Percentiles rank a stretch among this genome's conserved stretches.
These are phyloP conservation scores for Cornus kousa DNA, from an alignment of 148 eudicot species.

Conservation along the genomic window DNA sequence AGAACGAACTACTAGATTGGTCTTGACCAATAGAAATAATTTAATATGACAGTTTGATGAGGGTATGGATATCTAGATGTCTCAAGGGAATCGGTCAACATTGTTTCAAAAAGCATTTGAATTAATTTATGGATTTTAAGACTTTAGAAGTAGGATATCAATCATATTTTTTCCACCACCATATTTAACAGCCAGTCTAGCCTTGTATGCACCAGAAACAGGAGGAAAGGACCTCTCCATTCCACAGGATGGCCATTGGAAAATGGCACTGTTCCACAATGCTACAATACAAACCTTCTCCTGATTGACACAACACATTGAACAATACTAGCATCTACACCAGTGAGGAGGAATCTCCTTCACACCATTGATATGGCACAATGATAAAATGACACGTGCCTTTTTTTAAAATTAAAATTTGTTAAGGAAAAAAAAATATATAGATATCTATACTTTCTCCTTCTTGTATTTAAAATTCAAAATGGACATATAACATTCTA, in stretches of 20 bases:
- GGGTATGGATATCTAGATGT: background rate
- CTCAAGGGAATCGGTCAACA: background rate
- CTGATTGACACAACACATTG: no score
- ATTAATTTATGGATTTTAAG: background rate
- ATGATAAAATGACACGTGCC: no score
- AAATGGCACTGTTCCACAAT: background rate
- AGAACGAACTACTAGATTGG: background rate
- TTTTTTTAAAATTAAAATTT: no score
- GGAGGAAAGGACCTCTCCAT: background rate
- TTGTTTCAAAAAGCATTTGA: background rate
- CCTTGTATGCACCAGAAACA: background rate
- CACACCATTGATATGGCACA: no score
- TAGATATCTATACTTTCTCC: no score
- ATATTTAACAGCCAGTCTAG: background rate
- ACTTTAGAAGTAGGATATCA: background rate
- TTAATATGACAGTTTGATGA: background rate
- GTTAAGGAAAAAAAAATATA: no score
- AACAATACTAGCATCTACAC: no score
- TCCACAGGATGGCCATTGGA: background rate
- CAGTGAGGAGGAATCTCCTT: no score
- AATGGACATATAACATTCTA: no score
- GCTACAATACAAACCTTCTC: background rate
- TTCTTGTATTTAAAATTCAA: no score
- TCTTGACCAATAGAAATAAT: background rate
- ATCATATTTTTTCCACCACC: background rate